A percentile compares a stretch with the other conserved stretches of the same genome.
Conservation (phyloP, 2,329 filamentous ascomycete genomes). For the Fusarium guadeloupense region DNA sequence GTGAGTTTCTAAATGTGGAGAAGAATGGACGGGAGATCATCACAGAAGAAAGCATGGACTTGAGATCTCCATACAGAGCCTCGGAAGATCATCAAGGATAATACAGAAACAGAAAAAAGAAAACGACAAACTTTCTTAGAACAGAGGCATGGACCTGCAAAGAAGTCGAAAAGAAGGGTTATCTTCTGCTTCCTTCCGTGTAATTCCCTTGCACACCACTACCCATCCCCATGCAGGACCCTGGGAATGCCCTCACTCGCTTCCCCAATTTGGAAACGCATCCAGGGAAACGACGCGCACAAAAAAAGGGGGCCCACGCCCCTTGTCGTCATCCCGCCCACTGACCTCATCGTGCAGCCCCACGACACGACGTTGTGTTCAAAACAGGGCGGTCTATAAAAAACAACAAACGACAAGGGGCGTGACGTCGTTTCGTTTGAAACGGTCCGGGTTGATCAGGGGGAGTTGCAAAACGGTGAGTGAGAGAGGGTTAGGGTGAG, state of each 20-base stretch:
- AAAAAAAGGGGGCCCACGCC: constrained; percentile 5
- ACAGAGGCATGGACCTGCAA: neutral
- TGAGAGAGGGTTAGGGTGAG: constrained; percentile 12
- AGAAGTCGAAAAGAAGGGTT: neutral
- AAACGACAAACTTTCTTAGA: neutral
- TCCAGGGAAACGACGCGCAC: too few relatives aligned
- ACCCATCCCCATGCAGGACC: constrained; percentile 16
- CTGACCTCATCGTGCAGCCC: constrained; percentile 46
- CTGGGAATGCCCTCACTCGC: constrained; percentile 19
- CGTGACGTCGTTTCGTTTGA: constrained; percentile 15
- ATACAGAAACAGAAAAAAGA: neutral
- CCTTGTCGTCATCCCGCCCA: constrained; percentile 42
- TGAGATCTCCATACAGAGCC: constrained; percentile 25
- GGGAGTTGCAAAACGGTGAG: constrained; percentile 12
- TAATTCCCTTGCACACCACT: constrained; percentile 17
- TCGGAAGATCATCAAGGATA: constrained; percentile 15
- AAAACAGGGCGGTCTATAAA: constrained; percentile 35
- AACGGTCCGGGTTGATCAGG: constrained; percentile 15
- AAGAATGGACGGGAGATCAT: constrained; percentile 37
- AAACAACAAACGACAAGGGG: constrained; percentile 18
- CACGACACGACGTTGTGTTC: constrained; percentile 6
- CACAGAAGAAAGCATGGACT: constrained; percentile 12
- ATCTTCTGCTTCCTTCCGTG: neutral
- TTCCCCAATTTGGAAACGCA: neutral
- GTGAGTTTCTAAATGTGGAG: constrained; percentile 28